Evolutionary conservation across 768 basidiomycete genomes (phyloP).

Genomic region (Auriculariales sp.): DNA sequence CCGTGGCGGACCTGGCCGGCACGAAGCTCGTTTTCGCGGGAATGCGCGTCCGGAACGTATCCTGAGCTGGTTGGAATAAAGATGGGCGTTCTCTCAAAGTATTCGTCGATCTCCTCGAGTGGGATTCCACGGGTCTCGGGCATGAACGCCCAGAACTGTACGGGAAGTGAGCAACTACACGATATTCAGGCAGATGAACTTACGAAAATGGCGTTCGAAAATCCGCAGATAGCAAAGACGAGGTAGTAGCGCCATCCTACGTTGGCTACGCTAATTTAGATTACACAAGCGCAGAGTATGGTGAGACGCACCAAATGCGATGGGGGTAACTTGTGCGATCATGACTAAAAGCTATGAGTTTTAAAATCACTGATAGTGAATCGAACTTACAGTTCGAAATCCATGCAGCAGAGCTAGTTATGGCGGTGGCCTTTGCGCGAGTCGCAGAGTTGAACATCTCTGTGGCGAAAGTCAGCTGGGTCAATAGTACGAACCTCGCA

Average conservation of each 20-base stretch:
- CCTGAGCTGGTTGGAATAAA: constrained; percentile 17
- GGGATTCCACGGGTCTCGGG: constrained; percentile 17
- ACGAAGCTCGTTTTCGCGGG: neutral
- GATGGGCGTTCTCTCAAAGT: constrained; percentile 24
- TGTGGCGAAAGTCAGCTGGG: too few species aligned
- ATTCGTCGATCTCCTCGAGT: constrained; percentile 25
- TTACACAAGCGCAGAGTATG: neutral
- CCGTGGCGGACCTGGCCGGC: neutral
- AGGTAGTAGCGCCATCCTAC: constrained; percentile 18
- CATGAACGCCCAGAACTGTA: constrained; percentile 30
- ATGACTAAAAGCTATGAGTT: constrained; percentile 4
- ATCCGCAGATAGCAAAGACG: constrained; percentile 30
- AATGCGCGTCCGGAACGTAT: neutral
- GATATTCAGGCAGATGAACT: neutral
- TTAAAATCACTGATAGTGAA: constrained; percentile 13
- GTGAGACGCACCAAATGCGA: constrained; percentile 22
- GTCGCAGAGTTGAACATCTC: constrained; percentile 30
- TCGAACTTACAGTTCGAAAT: constrained; percentile 21
- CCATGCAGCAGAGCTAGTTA: constrained; percentile 30
- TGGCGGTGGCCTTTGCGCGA: constrained; percentile 29
- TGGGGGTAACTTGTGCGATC: constrained; percentile 30
- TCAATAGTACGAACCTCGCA: too few species aligned
- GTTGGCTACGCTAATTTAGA: neutral
- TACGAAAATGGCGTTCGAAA: constrained; percentile 22
- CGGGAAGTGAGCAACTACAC: constrained; percentile 13